phyloP scores from a whole-genome alignment of 306 rosid species.

The Styphnolobium japonicum region DNA sequence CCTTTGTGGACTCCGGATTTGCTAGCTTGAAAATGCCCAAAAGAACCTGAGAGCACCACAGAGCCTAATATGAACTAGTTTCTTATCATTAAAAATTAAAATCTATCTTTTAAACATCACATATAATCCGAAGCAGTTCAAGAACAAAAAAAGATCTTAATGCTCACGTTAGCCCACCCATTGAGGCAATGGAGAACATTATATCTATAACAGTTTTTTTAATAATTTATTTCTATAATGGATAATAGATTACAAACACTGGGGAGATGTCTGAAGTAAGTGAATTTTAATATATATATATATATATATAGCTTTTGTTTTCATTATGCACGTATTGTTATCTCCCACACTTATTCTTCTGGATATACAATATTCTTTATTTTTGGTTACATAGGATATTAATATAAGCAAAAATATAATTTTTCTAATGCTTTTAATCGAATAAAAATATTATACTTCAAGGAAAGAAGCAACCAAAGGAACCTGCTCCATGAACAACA shows the following conservation, averaged over 20 bases:
- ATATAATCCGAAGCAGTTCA: background rate
- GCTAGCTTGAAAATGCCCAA: constrained; percentile 97
- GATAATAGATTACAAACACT: background rate
- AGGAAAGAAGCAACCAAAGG: constrained; percentile 4
- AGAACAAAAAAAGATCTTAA: background rate
- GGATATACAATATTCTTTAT: background rate
- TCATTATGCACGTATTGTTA: background rate
- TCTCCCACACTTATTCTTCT: background rate
- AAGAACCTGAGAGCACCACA: constrained; percentile 70
- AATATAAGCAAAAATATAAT: background rate
- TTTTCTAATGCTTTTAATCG: background rate
- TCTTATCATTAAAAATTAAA: background rate
- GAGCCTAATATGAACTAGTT: background rate
- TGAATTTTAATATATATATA: too few species aligned
- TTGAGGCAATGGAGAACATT: background rate
- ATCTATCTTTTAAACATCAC: background rate
- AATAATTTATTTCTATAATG: background rate
- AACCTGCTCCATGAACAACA: constrained; percentile 99
- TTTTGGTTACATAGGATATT: too few species aligned
- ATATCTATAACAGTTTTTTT: background rate
- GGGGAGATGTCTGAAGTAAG: background rate
- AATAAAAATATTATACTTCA: background rate
- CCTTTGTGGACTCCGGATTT: constrained; percentile 95
- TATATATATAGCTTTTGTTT: too few species aligned
- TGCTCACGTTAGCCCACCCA: background rate